These are phyloP conservation scores for Breviolum minutum DNA, from an alignment of 73 alveolate species.

Conservation along the genomic window DNA sequence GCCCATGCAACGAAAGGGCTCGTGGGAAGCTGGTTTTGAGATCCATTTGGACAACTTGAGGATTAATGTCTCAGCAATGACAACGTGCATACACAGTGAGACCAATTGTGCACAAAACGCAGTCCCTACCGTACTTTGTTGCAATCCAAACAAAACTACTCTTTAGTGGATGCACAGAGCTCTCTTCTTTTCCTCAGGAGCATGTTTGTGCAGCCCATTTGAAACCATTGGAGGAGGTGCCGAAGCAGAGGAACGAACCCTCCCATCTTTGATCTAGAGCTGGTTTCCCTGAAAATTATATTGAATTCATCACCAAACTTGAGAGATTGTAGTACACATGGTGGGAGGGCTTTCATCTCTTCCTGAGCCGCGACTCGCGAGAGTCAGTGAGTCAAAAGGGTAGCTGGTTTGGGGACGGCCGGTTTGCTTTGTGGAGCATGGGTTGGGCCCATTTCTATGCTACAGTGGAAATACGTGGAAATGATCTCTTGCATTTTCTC, in stretches of 20 bases:
- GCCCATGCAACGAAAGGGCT: neutral
- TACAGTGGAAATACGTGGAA: neutral
- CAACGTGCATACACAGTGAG: neutral
- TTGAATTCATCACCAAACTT: neutral
- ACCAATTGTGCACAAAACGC: neutral
- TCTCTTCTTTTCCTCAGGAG: constrained; percentile 54
- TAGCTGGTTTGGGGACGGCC: neutral
- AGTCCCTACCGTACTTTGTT: neutral
- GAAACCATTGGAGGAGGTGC: constrained; percentile 56
- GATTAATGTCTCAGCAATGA: neutral
- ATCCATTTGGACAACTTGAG: constrained; percentile 32
- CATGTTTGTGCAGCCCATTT: constrained; percentile 44
- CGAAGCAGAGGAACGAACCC: neutral
- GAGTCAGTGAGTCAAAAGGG: neutral
- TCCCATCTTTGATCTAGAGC: neutral
- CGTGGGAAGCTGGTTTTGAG: constrained; percentile 64
- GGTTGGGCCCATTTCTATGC: neutral
- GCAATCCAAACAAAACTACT: neutral
- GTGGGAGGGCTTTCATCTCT: constrained; percentile 27
- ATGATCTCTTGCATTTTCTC: neutral
- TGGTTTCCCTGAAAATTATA: neutral
- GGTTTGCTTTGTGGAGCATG: neutral
- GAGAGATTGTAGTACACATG: neutral
- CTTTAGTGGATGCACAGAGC: constrained; percentile 15
- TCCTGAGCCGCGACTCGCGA: constrained; percentile 13